Percentiles rank a stretch among this genome's conserved stretches.
These are phyloP conservation scores for Phalaenopsis hybrid DNA, from an alignment of 116 monocot species.

Conservation along the genomic window DNA sequence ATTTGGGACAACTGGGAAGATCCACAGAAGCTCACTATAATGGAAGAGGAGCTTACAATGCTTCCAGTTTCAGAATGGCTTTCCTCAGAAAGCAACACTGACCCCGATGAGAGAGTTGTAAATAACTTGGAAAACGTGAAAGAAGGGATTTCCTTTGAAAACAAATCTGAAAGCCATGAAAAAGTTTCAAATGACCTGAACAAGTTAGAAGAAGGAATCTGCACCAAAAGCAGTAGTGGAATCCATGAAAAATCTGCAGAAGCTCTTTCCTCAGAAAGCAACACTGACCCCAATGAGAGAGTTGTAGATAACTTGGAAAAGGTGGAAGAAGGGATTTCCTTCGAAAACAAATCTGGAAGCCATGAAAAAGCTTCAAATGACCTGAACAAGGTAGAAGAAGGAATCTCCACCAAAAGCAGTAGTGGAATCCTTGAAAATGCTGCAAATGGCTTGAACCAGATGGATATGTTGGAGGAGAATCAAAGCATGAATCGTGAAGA, in stretches of 20 bases:
- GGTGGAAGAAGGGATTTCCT: background rate
- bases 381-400: background rate
- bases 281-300: background rate
- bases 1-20: slow-evolving; percentile 33
- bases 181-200: background rate
- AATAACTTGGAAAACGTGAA: background rate
- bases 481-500: background rate
- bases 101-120: background rate
- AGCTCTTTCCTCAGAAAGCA: background rate
- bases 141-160: background rate
- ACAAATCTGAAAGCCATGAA: background rate
- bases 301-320: background rate
- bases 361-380: background rate
- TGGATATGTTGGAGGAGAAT: background rate
- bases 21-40: slow-evolving; percentile 17
- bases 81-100: background rate
- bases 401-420: background rate
- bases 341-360: background rate
- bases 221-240: background rate
- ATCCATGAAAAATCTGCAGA: background rate
- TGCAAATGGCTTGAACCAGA: background rate
- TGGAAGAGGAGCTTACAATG: slow-evolving; percentile 12
- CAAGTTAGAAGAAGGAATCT: background rate
- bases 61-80: background rate
- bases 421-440: background rate